A percentile compares a stretch with the other conserved stretches of the same genome.
These are phyloP conservation scores for Aspergillus tanneri DNA, from an alignment of 2,329 filamentous ascomycete species.

Conservation along the genomic window DNA sequence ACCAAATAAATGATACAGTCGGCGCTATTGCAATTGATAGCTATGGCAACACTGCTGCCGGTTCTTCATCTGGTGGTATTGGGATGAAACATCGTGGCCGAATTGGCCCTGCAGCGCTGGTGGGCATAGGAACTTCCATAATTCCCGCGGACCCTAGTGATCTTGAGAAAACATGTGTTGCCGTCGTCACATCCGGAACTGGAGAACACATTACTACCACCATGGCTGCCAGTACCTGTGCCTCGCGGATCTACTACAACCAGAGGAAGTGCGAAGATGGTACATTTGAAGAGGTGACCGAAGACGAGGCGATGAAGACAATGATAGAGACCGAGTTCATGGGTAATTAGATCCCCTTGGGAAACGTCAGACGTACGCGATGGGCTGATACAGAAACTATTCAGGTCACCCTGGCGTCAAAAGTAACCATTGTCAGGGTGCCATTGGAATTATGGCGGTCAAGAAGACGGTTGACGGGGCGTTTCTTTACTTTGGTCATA, in stretches of 20 bases:
- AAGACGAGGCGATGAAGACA: conserved; percentile 73
- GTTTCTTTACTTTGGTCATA: conserved; percentile 91
- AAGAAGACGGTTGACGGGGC: conserved; percentile 77
- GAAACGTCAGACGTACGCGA: not conserved
- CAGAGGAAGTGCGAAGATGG: conserved; percentile 62
- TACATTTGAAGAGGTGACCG: conserved; percentile 63
- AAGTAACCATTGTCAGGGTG: conserved; percentile 75
- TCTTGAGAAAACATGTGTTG: conserved; percentile 67
- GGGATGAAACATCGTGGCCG: conserved; percentile 96
- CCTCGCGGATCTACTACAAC: conserved; percentile 76
- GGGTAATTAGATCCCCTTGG: conserved; percentile 46
- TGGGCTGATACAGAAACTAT: not conserved
- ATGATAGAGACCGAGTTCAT: conserved; percentile 92
- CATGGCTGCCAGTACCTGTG: conserved; percentile 82
- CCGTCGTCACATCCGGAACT: conserved; percentile 87
- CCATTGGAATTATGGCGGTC: conserved; percentile 86
- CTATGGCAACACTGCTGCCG: conserved; percentile 84
- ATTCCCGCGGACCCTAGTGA: conserved; percentile 75
- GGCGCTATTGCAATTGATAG: conserved; percentile 91
- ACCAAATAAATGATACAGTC: conserved; percentile 86
- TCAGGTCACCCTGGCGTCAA: conserved; percentile 74
- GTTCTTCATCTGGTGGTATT: conserved; percentile 94
- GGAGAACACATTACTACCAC: conserved; percentile 98
- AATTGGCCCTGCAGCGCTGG: conserved; percentile 85
- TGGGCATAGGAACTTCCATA: conserved; percentile 86